Conservation (phyloP, 148 eudicot genomes). For the Vaccinium corymbosum region DNA sequence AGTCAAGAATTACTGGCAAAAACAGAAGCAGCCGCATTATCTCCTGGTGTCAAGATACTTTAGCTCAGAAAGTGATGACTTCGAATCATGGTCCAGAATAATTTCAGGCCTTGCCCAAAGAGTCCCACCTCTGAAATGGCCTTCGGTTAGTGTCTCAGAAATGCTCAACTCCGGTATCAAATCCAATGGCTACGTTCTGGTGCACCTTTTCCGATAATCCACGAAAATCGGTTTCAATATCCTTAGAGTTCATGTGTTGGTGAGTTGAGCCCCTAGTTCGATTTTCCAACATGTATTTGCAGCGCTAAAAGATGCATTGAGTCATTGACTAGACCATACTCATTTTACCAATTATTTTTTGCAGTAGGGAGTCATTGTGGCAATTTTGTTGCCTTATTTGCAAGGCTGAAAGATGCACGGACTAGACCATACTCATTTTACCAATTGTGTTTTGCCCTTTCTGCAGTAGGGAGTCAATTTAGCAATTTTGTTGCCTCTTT, state of each 20-base stretch:
- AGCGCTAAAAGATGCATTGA: too few species aligned
- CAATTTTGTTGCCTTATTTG: background rate
- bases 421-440: too few species aligned
- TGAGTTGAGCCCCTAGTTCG: too few species aligned
- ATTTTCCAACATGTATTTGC: too few species aligned
- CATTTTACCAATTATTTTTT: background rate
- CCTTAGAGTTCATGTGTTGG: too few species aligned
- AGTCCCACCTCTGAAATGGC: background rate
- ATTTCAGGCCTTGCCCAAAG: constrained; percentile 20
- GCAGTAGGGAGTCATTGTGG: background rate
- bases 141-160: too few species aligned
- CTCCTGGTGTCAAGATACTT: background rate
- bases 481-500: background rate
- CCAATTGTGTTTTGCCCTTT: background rate
- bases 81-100: constrained; percentile 1
- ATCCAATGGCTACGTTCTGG: too few species aligned
- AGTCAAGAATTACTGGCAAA: too few species aligned
- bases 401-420: background rate
- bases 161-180: too few species aligned
- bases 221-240: too few species aligned
- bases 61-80: background rate
- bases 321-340: background rate
- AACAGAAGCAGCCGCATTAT: too few species aligned
- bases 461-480: background rate
- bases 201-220: too few species aligned